Conservation (phyloP, 2,329 filamentous ascomycete genomes). For the Penicillium sp. region DNA sequence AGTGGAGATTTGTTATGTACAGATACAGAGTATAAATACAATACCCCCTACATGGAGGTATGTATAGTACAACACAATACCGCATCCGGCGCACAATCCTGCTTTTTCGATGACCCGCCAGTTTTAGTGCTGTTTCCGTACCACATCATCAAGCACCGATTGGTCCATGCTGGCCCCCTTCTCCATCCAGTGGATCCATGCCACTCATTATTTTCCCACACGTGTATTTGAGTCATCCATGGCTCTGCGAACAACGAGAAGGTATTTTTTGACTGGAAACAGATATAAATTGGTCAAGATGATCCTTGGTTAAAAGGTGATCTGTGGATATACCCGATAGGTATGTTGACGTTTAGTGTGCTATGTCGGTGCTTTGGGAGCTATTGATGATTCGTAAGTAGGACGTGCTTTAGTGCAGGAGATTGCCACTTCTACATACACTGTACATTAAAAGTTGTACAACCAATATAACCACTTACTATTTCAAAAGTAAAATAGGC, state of each 20-base stretch:
- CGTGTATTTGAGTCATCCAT: constrained; percentile 5
- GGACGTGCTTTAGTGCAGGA: constrained; percentile 2
- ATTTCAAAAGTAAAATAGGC: not conserved
- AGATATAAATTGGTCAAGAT: not conserved
- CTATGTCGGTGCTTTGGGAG: not conserved
- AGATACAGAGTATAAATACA: constrained; percentile 16
- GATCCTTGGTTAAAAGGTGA: not conserved
- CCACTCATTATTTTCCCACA: constrained; percentile 9
- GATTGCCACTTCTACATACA: constrained; percentile 4
- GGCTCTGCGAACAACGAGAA: constrained; percentile 1
- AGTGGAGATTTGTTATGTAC: constrained; percentile 25
- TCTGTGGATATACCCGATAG: too few relatives aligned
- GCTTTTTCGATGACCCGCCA: constrained; percentile 3
- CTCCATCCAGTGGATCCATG: constrained; percentile 6
- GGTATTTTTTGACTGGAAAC: not conserved
- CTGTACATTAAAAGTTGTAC: constrained; percentile 1
- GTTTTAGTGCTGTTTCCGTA: constrained; percentile 11
- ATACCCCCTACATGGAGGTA: constrained; percentile 13
- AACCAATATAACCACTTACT: not conserved
- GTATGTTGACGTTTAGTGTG: not conserved
- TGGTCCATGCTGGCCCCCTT: constrained; percentile 6
- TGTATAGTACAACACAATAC: constrained; percentile 8
- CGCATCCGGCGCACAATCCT: constrained; percentile 10
- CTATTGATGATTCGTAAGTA: not conserved
- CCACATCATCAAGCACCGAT: not conserved